These are phyloP conservation scores for Botrytis hyacinthi DNA, from an alignment of 2,329 filamentous ascomycete species.

Conservation along the genomic window DNA sequence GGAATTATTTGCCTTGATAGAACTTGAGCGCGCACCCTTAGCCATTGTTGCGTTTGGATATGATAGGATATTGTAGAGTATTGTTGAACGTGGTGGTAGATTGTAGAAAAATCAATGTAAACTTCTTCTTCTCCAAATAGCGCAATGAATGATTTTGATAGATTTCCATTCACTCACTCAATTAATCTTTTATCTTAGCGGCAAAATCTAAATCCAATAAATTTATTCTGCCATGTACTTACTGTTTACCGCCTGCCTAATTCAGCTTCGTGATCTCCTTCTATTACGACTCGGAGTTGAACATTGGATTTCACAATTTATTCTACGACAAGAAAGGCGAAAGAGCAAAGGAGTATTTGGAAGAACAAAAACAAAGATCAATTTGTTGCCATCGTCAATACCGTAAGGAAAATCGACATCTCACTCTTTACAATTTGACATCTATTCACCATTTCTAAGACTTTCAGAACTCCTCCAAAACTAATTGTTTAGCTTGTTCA, in stretches of 20 bases:
- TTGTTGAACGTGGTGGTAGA: neutral
- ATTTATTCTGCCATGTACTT: neutral
- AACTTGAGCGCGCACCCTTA: conserved; percentile 77
- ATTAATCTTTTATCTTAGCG: conserved; percentile 22
- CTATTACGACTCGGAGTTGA: neutral
- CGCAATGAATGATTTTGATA: conserved; percentile 9
- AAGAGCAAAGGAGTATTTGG: neutral
- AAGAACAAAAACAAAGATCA: neutral
- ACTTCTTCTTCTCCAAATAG: neutral
- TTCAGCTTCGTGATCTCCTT: neutral
- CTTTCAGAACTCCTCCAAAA: neutral
- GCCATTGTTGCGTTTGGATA: conserved; percentile 64
- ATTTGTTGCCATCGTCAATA: neutral
- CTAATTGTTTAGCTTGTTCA: conserved; percentile 14
- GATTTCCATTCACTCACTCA: neutral
- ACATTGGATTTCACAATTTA: conserved; percentile 1
- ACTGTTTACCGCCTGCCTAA: neutral
- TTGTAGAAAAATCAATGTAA: neutral
- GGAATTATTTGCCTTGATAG: conserved; percentile 78
- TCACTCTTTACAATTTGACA: neutral
- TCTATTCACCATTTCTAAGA: neutral
- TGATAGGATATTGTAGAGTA: too few species aligned
- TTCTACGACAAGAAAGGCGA: neutral
- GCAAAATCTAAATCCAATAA: neutral
- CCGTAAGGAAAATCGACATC: neutral